Conservation (phyloP, 129 eudicot genomes). For the Tagetes erecta region DNA sequence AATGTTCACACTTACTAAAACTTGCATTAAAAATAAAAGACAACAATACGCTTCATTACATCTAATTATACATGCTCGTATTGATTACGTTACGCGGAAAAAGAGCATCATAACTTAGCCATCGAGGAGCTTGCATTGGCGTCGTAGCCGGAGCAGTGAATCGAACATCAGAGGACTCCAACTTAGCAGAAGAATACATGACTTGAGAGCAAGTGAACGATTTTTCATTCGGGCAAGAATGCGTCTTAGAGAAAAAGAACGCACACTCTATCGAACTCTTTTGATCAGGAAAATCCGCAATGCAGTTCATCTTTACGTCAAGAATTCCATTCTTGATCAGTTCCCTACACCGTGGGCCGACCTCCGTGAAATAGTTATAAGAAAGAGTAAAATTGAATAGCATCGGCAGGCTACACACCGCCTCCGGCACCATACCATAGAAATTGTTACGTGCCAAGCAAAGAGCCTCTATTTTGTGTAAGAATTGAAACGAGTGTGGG, state of each 20-base stretch:
- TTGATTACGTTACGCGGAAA: background rate
- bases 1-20: too few relatives aligned
- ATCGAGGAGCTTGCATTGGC: background rate
- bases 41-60: background rate
- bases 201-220: background rate
- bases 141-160: background rate
- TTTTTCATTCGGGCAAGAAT: background rate
- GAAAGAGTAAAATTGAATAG: constrained; percentile 37
- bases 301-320: constrained; percentile 49
- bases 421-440: constrained; percentile 40
- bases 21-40: background rate
- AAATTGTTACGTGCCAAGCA: constrained; percentile 40
- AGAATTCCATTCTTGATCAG: constrained; percentile 28
- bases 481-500: constrained; percentile 44
- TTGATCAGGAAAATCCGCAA: constrained; percentile 38
- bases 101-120: constrained; percentile 1
- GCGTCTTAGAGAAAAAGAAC: background rate
- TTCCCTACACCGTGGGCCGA: constrained; percentile 40
- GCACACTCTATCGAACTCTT: constrained; percentile 45
- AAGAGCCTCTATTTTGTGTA: constrained; percentile 29
- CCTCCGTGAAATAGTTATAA: constrained; percentile 46
- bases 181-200: background rate
- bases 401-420: constrained; percentile 33
- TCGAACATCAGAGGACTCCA: background rate
- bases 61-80: background rate